A percentile compares a stretch with the other conserved stretches of the same genome.
These are phyloP conservation scores for Podospora didyma DNA, from an alignment of 495 filamentous ascomycete species.

Conservation along the genomic window DNA sequence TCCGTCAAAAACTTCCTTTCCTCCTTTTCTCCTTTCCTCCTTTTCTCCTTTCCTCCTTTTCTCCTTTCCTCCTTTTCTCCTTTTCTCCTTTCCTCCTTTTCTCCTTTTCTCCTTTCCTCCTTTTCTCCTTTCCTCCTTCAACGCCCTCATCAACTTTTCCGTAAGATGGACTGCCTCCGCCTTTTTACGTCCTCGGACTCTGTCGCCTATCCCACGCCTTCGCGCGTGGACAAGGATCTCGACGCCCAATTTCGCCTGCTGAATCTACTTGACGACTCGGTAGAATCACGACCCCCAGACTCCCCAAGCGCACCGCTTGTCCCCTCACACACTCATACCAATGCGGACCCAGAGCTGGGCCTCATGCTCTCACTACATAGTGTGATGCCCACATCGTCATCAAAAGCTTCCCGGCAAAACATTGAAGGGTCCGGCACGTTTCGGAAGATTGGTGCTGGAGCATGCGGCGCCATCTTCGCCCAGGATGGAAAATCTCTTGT, in stretches of 20 bases:
- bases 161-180: background rate
- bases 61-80: too few species aligned
- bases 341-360: background rate
- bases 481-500: background rate
- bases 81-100: too few species aligned
- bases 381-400: background rate
- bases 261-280: background rate
- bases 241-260: background rate
- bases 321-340: background rate
- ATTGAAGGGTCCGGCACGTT: background rate
- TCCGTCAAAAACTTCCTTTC: too few species aligned
- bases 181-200: background rate
- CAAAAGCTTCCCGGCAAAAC: background rate
- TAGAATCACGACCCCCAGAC: too few species aligned
- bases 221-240: background rate
- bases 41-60: too few species aligned
- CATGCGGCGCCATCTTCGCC: constrained; percentile 16
- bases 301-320: too few species aligned
- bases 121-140: too few species aligned
- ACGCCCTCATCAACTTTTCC: background rate
- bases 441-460: constrained; percentile 18
- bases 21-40: too few species aligned
- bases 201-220: background rate
- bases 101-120: too few species aligned
- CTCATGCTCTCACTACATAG: background rate